Evolutionary conservation across 176 grass and related monocot genomes (phyloP), one percentile per base, ranked within the genome.

Genomic region (Secale cereale): DNA sequence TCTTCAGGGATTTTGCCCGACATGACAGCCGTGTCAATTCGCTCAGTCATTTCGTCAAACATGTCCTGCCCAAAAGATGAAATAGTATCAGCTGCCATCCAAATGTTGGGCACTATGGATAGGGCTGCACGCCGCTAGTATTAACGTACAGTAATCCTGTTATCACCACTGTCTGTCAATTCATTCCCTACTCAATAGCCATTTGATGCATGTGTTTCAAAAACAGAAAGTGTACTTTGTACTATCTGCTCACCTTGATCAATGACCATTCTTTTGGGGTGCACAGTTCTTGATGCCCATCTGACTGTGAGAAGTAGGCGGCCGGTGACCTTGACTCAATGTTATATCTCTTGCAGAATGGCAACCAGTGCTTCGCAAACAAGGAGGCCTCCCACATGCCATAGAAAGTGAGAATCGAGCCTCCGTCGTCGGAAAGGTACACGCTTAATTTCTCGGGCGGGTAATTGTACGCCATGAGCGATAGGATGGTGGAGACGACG

Each of bases 381-480:
- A 17, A 5, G 13, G 92, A 91, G 3, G 92, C 80, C 64, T 97
- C 95, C 81, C 85, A 89, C 8, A 93, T 56, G 32, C 85, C 92
- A 30, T 97, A 94, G 82, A 94, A 97, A 20, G 90, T 93, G 61
- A 97, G 81, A 26, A 91, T 35, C 0, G 95, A 97, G 67, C 95
- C 88, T 5, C 81, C 90, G 0, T 97, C 95, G 20, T 97, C 94
- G 0, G 94, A 97, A 11, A 97, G 90, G 78, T 94, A 97, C 10
- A 94, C 77, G 27, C 32, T 92, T 10, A 97, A 41, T 36, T 94
- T 97, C 52, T 91, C 78, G 0, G 88, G 1, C 2, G 95, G 92
- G 39, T 92, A 94, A 40, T 92, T 70, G 33, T 92, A 94, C 3
- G 92, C 92, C 95, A 97, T 97, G 33, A 92, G 19, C 0, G 92